Base-by-base conservation (phyloP, 1,284 basidiomycete genomes). In the Hymenochaete sp. region DNA sequence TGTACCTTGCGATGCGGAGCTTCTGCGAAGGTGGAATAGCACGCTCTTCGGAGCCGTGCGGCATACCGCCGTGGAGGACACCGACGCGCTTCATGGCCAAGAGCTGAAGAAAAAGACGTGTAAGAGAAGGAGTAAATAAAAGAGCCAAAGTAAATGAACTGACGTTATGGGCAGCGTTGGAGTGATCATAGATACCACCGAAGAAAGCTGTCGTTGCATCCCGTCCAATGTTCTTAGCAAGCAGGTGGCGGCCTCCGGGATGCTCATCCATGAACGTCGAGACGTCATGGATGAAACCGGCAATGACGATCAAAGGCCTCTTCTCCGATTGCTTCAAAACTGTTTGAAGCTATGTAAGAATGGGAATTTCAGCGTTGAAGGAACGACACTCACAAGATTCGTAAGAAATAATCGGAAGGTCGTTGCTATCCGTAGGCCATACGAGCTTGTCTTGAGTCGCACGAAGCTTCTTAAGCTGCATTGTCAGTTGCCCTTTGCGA, bases 161-260 rank as follows among this genome's bases (percentile, higher is more conserved):
- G 59, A 84, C 81, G 56, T 87, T 87, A 66, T 91, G 86, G 2
- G 91, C 91, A 31, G 88, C 90, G 59, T 93, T 93, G 19, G 87
- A 92, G 61, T 95, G 91, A 53, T 93, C 88, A 60, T 93, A 93
- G 1, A 93, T 85, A 56, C 91, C 92, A 49, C 92, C 92, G 58
- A 92, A 93, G 75, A 96, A 95, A 2, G 91, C 90, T 0, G 87
- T 85, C 0, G 91, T 91, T 2, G 86, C 91, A 57, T 95, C 91
- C 55, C 75, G 80, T 36, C 87, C 87, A 55, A 87, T 77, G 53
- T 75, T 73, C 54, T 79, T 79, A 56, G 76, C 74, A 55, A 90
- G 67, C 22, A 87, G 63, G 55, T 84, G 80, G 3, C 75, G 70
- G n/a, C 83, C 83, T 52, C 86, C 92, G 13, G 92, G 92, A 62